Evolutionary conservation across 2,329 filamentous ascomycete species (phyloP), one percentile per base, ranked within the genome.

Genomic region (Tolypocladium inflatum): DNA sequence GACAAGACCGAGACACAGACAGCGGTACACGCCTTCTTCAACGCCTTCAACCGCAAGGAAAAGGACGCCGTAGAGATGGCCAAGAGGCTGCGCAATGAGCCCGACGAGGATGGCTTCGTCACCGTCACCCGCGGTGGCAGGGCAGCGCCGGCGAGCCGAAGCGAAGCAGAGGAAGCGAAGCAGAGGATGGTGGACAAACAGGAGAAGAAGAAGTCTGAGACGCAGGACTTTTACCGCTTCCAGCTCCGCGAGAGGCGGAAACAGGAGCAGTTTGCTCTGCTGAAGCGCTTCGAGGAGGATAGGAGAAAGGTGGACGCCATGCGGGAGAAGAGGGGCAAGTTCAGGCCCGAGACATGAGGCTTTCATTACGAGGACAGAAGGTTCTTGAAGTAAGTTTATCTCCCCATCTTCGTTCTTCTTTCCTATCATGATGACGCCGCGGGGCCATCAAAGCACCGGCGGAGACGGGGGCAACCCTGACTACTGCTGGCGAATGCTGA

Each of bases 61-160:
- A 84, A 72, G 74, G 87, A 78, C 73, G 86, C 78, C 64, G 80
- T 68, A 63, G 86, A 76, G 74, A 80, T 78, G 68, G 88, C 75
- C 69, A 85, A 83, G 74, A 76, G 82, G 57, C 76, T 87, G 61
- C 85, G 90, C 60, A 87, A 88, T 64, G 86, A 91, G 66, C 91
- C 93, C 0, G 94, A 99, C 71, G 92, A 91, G 68, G 94, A 99
- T 71, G 94, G 94, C 2, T 99, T 99, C 70, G 82, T 97, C 54
- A 97, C 92, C 4, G 94, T 99, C 30, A 89, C 87, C 1, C 82
- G 89, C 57, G 91, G 91, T 33, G 89, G 89, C 43, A 79, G 87
- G 59, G 80, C 80, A 8, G 88, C 87, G n/a, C 86, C 90, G 1
- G 91, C 89, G 2, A 82, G 86, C 57, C 80, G 85, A 61, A 87